phyloP scores from a whole-genome alignment of 805 yeast species.

The Nakazawaea holstii region DNA sequence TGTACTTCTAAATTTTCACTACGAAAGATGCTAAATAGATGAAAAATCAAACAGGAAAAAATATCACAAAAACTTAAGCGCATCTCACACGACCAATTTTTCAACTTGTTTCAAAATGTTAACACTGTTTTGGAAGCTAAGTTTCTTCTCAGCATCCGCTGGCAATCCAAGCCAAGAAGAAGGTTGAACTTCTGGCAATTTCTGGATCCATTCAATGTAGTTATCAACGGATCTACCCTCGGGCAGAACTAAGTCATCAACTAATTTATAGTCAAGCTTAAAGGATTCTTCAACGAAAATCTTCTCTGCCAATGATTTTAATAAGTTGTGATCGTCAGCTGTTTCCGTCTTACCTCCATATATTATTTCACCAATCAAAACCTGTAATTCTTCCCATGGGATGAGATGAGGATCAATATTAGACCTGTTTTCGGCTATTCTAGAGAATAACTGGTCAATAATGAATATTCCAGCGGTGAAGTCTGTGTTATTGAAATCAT shows the following conservation, averaged over 20 bases:
- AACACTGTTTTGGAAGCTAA: constrained; percentile 16
- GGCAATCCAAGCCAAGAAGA: constrained; percentile 49
- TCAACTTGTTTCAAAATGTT: background rate
- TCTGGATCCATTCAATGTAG: constrained; percentile 42
- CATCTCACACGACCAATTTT: background rate
- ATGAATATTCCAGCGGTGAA: constrained; percentile 42
- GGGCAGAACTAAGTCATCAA: constrained; percentile 39
- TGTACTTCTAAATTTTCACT: too few relatives aligned
- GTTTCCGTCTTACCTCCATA: constrained; percentile 64
- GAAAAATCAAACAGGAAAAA: background rate
- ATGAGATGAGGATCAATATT: constrained; percentile 41
- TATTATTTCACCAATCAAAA: constrained; percentile 45
- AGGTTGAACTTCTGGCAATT: constrained; percentile 48
- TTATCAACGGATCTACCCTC: constrained; percentile 33
- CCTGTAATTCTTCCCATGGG: constrained; percentile 50
- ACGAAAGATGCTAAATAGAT: background rate
- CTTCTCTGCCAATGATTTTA: constrained; percentile 28
- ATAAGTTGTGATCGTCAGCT: constrained; percentile 30
- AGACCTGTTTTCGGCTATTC: constrained; percentile 18
- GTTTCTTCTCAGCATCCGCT: constrained; percentile 33
- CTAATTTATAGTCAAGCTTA: constrained; percentile 35
- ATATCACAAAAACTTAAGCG: background rate
- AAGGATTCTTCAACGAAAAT: constrained; percentile 37
- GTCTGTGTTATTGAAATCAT: constrained; percentile 77
- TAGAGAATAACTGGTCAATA: constrained; percentile 34